Conservation (phyloP, 1,139 yeast species). For the Diutina rugosa region DNA sequence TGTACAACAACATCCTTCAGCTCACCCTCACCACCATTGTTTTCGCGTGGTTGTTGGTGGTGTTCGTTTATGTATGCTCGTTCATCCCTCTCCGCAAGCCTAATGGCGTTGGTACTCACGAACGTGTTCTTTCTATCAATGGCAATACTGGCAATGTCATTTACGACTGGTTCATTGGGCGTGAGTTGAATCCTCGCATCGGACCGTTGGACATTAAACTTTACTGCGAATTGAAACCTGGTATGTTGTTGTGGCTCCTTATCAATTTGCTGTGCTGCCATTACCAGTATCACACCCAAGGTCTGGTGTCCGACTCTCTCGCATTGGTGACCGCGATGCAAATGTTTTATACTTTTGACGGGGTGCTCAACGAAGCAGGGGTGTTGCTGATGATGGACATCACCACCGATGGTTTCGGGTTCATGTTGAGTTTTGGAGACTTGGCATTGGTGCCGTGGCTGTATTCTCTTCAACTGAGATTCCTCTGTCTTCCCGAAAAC, state of each 20-base stretch:
- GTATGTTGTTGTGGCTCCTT: slow-evolving; percentile 74
- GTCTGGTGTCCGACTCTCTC: slow-evolving; percentile 60
- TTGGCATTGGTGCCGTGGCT: slow-evolving; percentile 90
- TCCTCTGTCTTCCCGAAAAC: slow-evolving; percentile 44
- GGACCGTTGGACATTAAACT: slow-evolving; percentile 80
- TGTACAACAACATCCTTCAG: slow-evolving; percentile 57
- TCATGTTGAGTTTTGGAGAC: slow-evolving; percentile 92
- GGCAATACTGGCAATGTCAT: slow-evolving; percentile 71
- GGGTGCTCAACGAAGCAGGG: slow-evolving; percentile 85
- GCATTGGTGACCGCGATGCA: slow-evolving; percentile 58
- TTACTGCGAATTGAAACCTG: slow-evolving; percentile 92
- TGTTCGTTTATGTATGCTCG: slow-evolving; percentile 53
- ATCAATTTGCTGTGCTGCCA: slow-evolving; percentile 73
- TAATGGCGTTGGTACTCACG: slow-evolving; percentile 45
- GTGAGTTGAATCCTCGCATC: slow-evolving; percentile 86
- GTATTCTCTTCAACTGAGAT: slow-evolving; percentile 77
- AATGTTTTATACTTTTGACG: slow-evolving; percentile 77
- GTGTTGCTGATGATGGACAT: slow-evolving; percentile 88
- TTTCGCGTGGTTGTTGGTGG: slow-evolving; percentile 52
- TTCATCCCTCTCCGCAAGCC: slow-evolving; percentile 40
- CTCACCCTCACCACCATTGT: slow-evolving; percentile 50
- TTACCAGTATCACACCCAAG: slow-evolving; percentile 55
- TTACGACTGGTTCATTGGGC: slow-evolving; percentile 95
- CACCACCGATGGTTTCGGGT: slow-evolving; percentile 94
- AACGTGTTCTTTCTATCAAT: slow-evolving; percentile 67